Percentiles rank a stretch among this genome's conserved stretches.
Evolutionary conservation across 306 rosid species (phyloP).

Genomic region (Carpinus fangiana): DNA sequence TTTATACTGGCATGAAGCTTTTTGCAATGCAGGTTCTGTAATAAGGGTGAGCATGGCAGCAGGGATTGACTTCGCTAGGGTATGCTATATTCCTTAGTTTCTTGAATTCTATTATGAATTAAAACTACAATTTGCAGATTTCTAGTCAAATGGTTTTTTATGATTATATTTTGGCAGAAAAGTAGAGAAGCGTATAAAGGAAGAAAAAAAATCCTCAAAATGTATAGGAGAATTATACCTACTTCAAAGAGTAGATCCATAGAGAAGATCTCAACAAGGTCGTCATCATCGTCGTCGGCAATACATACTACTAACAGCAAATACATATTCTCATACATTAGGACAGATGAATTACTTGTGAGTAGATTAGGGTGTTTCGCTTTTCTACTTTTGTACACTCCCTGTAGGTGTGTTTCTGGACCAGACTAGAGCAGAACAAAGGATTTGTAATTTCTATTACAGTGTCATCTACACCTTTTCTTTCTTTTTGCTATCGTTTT

Average conservation of each 20-base stretch:
- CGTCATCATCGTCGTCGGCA: constrained; percentile 45
- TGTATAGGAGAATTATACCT: constrained; percentile 85
- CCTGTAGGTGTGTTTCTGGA: constrained; percentile 51
- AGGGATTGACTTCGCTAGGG: constrained; percentile 64
- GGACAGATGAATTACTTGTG: constrained; percentile 57
- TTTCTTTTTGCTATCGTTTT: constrained; percentile 16
- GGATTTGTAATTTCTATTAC: constrained; percentile 34
- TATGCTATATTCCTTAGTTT: constrained; percentile 33
- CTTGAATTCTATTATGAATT: constrained; percentile 9
- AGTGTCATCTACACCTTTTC: constrained; percentile 28
- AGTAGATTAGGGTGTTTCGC: constrained; percentile 44
- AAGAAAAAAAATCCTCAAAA: constrained; percentile 56
- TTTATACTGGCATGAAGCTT: constrained; percentile 46
- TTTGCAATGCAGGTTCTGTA: constrained; percentile 47
- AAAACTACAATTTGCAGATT: background rate
- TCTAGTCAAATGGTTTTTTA: background rate
- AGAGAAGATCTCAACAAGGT: constrained; percentile 60
- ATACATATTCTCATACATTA: constrained; percentile 67
- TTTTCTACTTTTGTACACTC: constrained; percentile 35
- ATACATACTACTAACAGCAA: constrained; percentile 94
- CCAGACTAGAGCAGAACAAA: constrained; percentile 44
- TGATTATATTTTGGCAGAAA: constrained; percentile 44
- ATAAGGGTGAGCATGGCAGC: constrained; percentile 50
- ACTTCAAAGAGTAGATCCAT: constrained; percentile 70
- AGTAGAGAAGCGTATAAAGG: constrained; percentile 78